Percentiles rank a stretch among this genome's conserved stretches.
These are phyloP conservation scores for Arabis hirsuta DNA, from an alignment of 345 rosid genomes.

Conservation along the genomic window DNA sequence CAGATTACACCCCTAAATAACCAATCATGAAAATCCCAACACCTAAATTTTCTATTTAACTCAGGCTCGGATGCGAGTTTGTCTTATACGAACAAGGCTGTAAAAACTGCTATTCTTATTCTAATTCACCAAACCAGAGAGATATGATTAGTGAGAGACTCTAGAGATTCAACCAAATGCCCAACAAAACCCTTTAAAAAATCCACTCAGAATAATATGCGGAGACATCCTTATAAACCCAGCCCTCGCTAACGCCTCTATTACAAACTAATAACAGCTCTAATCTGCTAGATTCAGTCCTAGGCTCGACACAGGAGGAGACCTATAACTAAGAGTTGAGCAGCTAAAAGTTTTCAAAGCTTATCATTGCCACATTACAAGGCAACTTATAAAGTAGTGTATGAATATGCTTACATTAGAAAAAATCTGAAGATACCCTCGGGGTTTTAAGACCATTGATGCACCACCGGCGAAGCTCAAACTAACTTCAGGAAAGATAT, in stretches of 20 bases:
- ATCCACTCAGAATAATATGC: too few species aligned
- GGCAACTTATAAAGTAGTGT: slow-evolving; percentile 12
- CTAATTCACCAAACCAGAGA: not conserved
- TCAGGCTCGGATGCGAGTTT: too few species aligned
- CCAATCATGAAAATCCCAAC: not conserved
- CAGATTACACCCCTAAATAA: slow-evolving; percentile 2
- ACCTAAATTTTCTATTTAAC: too few species aligned
- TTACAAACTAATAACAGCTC: not conserved
- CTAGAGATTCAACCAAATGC: not conserved
- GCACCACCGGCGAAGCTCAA: slow-evolving; percentile 89
- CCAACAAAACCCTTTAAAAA: too few species aligned
- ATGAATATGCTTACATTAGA: slow-evolving; percentile 63
- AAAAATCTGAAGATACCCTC: slow-evolving; percentile 78
- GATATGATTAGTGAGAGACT: not conserved
- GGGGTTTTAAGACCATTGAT: slow-evolving; percentile 67
- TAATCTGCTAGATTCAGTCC: not conserved
- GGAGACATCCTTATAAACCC: too few species aligned
- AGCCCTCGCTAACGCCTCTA: too few species aligned
- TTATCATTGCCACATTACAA: slow-evolving; percentile 7
- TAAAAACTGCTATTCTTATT: not conserved
- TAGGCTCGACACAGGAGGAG: not conserved
- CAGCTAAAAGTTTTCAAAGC: slow-evolving; percentile 4
- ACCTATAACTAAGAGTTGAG: slow-evolving; percentile 7
- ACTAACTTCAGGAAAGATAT: slow-evolving; percentile 78
- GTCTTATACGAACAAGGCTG: not conserved